Percentiles rank a stretch among this genome's conserved stretches.
phyloP scores from a whole-genome alignment of 345 rosid species.

The Arabidopsis suecica region DNA sequence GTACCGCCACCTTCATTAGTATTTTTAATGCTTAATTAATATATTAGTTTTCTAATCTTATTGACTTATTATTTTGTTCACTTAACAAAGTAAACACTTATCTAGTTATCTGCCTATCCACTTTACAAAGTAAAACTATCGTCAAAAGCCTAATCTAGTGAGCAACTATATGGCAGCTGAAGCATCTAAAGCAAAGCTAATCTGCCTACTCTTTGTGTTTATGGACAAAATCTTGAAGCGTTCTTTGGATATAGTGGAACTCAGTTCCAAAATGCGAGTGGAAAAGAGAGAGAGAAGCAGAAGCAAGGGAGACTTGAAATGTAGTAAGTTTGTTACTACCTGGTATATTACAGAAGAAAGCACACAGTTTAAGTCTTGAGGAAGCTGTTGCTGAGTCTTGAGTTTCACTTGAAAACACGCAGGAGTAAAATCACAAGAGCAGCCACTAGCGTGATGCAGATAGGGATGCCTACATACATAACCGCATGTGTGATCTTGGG shows the following conservation, averaged over 20 bases:
- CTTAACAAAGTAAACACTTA: not conserved
- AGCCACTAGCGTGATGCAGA: conserved; percentile 6
- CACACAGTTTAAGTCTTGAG: not conserved
- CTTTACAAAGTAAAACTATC: not conserved
- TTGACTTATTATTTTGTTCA: not conserved
- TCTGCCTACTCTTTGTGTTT: not conserved
- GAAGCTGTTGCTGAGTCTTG: conserved; percentile 5
- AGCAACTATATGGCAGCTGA: no score
- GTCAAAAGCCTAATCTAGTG: no score
- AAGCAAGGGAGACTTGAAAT: not conserved
- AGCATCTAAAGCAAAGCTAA: no score
- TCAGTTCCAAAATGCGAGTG: not conserved
- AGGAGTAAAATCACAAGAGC: conserved; percentile 2
- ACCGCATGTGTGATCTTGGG: not conserved
- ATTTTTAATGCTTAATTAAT: not conserved
- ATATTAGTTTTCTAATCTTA: not conserved
- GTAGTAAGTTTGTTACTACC: not conserved
- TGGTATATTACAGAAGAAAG: not conserved
- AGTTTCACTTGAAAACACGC: conserved; percentile 9
- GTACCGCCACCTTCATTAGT: conserved; percentile 7
- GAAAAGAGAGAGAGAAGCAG: not conserved
- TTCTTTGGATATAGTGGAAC: not conserved
- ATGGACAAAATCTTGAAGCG: not conserved
- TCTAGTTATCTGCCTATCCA: not conserved
- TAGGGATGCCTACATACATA: not conserved